Conservation (phyloP, 768 basidiomycete species). For the Coprinopsis cinerea region DNA sequence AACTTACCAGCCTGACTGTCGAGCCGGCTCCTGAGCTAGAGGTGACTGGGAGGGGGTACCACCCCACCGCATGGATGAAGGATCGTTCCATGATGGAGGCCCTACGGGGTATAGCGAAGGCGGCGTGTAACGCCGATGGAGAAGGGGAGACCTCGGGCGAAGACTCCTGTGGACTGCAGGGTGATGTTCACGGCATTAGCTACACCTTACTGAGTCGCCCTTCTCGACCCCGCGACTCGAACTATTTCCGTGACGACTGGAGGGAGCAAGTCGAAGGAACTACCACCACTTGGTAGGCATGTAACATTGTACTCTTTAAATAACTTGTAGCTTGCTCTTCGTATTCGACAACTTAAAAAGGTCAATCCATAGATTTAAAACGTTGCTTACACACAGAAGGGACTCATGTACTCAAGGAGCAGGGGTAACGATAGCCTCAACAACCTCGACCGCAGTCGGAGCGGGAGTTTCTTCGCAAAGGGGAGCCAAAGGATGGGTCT, state of each 20-base stretch:
- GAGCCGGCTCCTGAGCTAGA: neutral
- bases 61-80: neutral
- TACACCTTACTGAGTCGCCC: no score
- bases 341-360: no score
- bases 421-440: neutral
- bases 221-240: no score
- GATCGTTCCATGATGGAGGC: constrained; percentile 2
- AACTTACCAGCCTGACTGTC: neutral
- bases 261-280: no score
- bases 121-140: neutral
- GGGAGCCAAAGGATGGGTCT: neutral
- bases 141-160: neutral
- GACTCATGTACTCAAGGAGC: neutral
- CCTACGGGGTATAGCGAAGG: neutral
- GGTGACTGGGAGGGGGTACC: neutral
- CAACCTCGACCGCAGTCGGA: neutral
- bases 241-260: no score
- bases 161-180: neutral
- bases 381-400: neutral
- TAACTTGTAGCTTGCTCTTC: no score
- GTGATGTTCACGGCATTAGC: no score
- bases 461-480: constrained; percentile 2
- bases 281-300: no score
- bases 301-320: no score
- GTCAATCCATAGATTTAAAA: neutral